These are phyloP conservation scores for Cladosporium colombiae DNA, from an alignment of 2,329 filamentous ascomycete species.

Conservation along the genomic window DNA sequence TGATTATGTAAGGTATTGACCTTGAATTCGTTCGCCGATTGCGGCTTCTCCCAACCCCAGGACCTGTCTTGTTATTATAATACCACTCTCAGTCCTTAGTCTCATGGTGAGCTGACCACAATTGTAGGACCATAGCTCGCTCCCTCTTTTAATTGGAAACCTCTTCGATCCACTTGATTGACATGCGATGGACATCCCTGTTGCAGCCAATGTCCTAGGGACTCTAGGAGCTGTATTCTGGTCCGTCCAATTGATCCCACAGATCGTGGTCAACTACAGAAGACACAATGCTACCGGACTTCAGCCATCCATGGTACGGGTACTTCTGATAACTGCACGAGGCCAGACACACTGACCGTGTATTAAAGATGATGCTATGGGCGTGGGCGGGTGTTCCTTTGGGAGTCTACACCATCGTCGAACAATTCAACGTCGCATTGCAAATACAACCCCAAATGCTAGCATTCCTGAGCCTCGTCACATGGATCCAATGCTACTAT, in stretches of 20 bases:
- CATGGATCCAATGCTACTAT: constrained; percentile 59
- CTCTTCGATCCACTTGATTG: not conserved
- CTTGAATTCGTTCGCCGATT: not conserved
- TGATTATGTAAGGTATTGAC: not conserved
- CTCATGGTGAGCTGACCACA: not conserved
- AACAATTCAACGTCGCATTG: constrained; percentile 55
- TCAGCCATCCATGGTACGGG: constrained; percentile 59
- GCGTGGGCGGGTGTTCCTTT: constrained; percentile 67
- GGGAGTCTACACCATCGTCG: constrained; percentile 61
- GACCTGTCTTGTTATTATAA: too few species aligned
- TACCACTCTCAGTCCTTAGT: too few species aligned
- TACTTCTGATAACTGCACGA: not conserved
- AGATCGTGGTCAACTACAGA: constrained; percentile 68
- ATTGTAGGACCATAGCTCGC: not conserved
- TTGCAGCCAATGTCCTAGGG: constrained; percentile 60
- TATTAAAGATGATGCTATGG: constrained; percentile 63
- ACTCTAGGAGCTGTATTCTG: constrained; percentile 64
- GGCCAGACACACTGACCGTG: not conserved
- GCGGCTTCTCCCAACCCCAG: not conserved
- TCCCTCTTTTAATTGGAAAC: not conserved
- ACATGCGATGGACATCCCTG: constrained; percentile 53
- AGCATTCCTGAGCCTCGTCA: constrained; percentile 52
- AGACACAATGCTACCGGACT: constrained; percentile 66
- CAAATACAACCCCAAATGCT: constrained; percentile 60
- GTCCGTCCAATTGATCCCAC: constrained; percentile 69